Evolutionary conservation across 805 yeast species (phyloP).

Genomic region (Schizosaccharomyces osmophilus): DNA sequence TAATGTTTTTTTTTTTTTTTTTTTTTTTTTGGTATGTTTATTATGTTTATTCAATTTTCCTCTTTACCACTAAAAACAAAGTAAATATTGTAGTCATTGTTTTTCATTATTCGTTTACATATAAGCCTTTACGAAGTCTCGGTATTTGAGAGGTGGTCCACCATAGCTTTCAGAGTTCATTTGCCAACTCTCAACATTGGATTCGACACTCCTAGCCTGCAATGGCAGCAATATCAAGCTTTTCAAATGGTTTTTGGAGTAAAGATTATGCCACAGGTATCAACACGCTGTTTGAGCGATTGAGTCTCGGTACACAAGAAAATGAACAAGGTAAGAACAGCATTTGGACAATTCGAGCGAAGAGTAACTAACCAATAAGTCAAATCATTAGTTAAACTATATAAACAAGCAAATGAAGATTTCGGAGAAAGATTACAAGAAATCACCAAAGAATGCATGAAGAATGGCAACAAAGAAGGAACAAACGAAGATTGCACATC

Average conservation of each 20-base stretch:
- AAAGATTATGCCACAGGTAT: slow-evolving; percentile 31
- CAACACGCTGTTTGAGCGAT: slow-evolving; percentile 16
- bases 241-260: slow-evolving; percentile 61
- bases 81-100: not conserved
- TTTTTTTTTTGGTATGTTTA: too few relatives aligned
- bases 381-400: not conserved
- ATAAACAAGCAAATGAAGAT: not conserved
- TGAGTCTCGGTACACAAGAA: slow-evolving; percentile 10
- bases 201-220: not conserved
- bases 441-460: slow-evolving; percentile 17
- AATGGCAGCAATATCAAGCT: slow-evolving; percentile 9
- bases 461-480: slow-evolving; percentile 11
- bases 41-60: too few relatives aligned
- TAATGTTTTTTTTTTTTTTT: too few relatives aligned
- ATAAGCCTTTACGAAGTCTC: not conserved
- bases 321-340: not conserved
- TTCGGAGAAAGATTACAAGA: slow-evolving; percentile 28
- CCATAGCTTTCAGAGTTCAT: not conserved
- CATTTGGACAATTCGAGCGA: too few relatives aligned
- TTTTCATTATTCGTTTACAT: not conserved
- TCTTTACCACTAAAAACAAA: not conserved
- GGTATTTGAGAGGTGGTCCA: not conserved
- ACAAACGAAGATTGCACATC: slow-evolving; percentile 13
- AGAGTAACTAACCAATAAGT: not conserved
- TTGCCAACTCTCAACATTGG: not conserved